Conservation (phyloP, 495 filamentous ascomycete genomes). For the Penicillium taxi region DNA sequence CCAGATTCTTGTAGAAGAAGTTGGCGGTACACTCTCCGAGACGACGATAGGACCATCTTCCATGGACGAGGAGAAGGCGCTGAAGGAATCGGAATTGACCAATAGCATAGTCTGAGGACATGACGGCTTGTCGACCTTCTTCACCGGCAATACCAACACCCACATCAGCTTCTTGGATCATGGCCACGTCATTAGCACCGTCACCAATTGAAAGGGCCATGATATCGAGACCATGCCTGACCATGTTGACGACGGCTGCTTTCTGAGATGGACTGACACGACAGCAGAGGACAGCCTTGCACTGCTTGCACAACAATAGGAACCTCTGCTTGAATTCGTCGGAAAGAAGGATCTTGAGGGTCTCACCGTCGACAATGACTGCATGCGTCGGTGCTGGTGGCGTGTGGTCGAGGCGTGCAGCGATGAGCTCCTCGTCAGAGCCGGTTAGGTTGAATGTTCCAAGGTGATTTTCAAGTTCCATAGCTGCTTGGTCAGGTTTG, state of each 20-base stretch:
- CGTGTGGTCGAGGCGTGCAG: slow-evolving; percentile 71
- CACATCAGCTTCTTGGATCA: slow-evolving; percentile 99
- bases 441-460: slow-evolving; percentile 71
- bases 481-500: slow-evolving; percentile 52
- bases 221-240: slow-evolving; percentile 88
- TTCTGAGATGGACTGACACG: slow-evolving; percentile 97
- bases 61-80: slow-evolving; percentile 87
- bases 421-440: slow-evolving; percentile 75
- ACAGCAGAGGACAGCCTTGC: slow-evolving; percentile 94
- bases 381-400: slow-evolving; percentile 84
- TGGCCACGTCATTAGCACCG: slow-evolving; percentile 97
- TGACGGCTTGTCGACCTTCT: slow-evolving; percentile 93
- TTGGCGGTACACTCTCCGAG: slow-evolving; percentile 92
- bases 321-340: slow-evolving; percentile 83
- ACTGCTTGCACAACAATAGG: slow-evolving; percentile 92
- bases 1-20: slow-evolving; percentile 99
- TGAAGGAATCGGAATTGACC: slow-evolving; percentile 95
- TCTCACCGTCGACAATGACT: slow-evolving; percentile 95
- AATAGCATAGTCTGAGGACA: slow-evolving; percentile 98
- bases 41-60: slow-evolving; percentile 91
- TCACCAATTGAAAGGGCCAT: slow-evolving; percentile 97
- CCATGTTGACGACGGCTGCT: slow-evolving; percentile 92
- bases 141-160: slow-evolving; percentile 97
- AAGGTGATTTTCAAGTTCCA: slow-evolving; percentile 66
- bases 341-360: slow-evolving; percentile 80